Base-by-base conservation (phyloP, 192 early-diverging fungal species). In the Backusella tarrabulga region DNA sequence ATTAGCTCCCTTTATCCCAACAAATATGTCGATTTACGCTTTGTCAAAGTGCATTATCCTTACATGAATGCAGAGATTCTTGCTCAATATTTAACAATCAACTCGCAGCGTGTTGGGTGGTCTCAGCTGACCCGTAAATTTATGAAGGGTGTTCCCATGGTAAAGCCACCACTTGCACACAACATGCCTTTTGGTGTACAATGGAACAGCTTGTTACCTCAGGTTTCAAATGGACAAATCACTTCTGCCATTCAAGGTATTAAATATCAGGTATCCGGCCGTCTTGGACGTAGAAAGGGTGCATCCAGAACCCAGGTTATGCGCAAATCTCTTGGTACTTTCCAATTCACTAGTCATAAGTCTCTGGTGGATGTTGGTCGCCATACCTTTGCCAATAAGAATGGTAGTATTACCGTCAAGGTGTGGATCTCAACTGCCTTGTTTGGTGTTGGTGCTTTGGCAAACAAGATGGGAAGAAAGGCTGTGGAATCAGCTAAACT, bases 11-110 rank as follows among this genome's bases (percentile, higher is more conserved):
- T 84, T 56, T 84, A 84, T 41, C 79, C 79, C 32, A 52, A 74
- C 41, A 84, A 84, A 76, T 76, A 72, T 69, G 79, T 84, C n/a
- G 79, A 84, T 29, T 63, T 84, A 14, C 76, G 76, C 21, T 71
- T 80, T 34, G 54, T 78, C 23, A 77, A 77, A 21, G 73, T 84
- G 12, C 74, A 80, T 67, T 84, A 84, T 67, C 83, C 83, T 68
- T 84, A 84, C 38, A 75, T 84, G 79, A 80, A 84, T 60, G 77
- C 83, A 21, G 83, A 84, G 36, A 84, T 84, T 44, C 77, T 84
- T 21, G 83, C 83, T 12, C 76, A 80, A 72, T 84, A 84, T 52
- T 66, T 84, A 38, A 77, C 83, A 3, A 63, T 78, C 68, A 84
- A 84, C 34, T 73, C 83, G 8, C 52, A 84, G 19, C 72, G 74